phyloP scores from a whole-genome alignment of 225 moss, liverwort and hornwort species.

The Anthoceros angustus region DNA sequence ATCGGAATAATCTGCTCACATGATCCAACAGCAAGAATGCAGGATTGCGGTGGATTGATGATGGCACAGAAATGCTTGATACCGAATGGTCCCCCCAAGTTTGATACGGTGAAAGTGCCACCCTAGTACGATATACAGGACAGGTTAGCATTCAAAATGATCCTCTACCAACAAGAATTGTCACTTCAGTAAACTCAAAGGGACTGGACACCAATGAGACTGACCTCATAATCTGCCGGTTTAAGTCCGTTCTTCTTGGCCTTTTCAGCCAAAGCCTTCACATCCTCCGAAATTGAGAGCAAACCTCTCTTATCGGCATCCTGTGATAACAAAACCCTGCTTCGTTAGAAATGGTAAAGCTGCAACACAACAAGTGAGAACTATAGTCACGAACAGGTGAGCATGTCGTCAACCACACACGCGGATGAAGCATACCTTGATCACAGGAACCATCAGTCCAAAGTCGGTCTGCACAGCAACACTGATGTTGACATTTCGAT shows the following conservation, averaged over 20 bases:
- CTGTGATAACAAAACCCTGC: conserved; percentile 10
- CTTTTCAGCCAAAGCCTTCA: conserved; percentile 56
- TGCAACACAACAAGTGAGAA: background rate
- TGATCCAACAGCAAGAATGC: conserved; percentile 77
- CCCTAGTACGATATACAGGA: conserved; percentile 24
- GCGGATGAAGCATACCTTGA: conserved; percentile 37
- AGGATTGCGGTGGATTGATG: conserved; percentile 81
- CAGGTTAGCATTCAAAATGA: background rate
- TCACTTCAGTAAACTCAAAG: background rate
- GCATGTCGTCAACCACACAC: background rate
- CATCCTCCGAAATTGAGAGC: conserved; percentile 59
- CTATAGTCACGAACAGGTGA: background rate
- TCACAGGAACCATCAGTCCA: conserved; percentile 85
- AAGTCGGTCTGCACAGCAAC: conserved; percentile 81
- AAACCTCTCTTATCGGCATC: conserved; percentile 92
- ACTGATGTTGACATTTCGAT: conserved; percentile 70
- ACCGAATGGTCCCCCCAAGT: conserved; percentile 62
- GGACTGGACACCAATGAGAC: background rate
- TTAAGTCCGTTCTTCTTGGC: conserved; percentile 60
- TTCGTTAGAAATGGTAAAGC: background rate
- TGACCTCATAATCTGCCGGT: conserved; percentile 69
- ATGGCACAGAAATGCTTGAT: conserved; percentile 92
- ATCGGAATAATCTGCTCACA: conserved; percentile 23
- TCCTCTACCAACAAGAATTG: background rate
- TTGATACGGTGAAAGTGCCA: conserved; percentile 81